These are phyloP conservation scores for Talaromyces marneffei DNA, from an alignment of 2,329 filamentous ascomycete genomes.

Conservation along the genomic window DNA sequence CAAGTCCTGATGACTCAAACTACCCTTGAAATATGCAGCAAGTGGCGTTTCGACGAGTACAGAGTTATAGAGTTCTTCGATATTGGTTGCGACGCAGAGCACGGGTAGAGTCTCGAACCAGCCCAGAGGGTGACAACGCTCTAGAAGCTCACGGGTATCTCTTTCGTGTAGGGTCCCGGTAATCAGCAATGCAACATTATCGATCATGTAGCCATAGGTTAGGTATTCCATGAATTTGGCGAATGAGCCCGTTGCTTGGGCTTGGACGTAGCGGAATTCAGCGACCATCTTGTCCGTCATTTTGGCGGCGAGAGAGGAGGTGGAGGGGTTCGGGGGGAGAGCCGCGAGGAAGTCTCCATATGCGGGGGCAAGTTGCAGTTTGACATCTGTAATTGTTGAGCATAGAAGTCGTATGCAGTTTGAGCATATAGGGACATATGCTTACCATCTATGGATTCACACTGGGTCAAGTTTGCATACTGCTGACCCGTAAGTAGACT, in stretches of 20 bases:
- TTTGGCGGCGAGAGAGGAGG: constrained; percentile 86
- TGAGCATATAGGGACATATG: not conserved
- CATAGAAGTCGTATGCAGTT: constrained; percentile 13
- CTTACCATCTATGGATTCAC: constrained; percentile 91
- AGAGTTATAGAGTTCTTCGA: constrained; percentile 97
- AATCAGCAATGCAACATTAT: constrained; percentile 96
- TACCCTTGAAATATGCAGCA: constrained; percentile 95
- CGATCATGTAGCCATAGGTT: constrained; percentile 99
- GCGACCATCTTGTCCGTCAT: constrained; percentile 97
- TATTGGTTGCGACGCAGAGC: constrained; percentile 94
- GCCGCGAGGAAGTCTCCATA: constrained; percentile 96
- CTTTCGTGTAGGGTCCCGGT: constrained; percentile 96
- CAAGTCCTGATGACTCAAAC: constrained; percentile 88
- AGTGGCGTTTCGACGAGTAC: constrained; percentile 95
- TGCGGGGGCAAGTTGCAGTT: constrained; percentile 90
- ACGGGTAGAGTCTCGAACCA: constrained; percentile 99
- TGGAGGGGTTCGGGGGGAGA: constrained; percentile 93
- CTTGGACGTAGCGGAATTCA: constrained; percentile 93
- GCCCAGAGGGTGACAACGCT: constrained; percentile 91
- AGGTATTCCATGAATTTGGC: constrained; percentile 97
- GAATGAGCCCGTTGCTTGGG: constrained; percentile 84
- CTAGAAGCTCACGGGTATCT: constrained; percentile 89
- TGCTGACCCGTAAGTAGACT: constrained; percentile 80
- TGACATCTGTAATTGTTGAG: constrained; percentile 63
- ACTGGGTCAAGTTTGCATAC: constrained; percentile 95